phyloP scores from a whole-genome alignment of 208 protist species.

The Acanthamoeba rhysodes region DNA sequence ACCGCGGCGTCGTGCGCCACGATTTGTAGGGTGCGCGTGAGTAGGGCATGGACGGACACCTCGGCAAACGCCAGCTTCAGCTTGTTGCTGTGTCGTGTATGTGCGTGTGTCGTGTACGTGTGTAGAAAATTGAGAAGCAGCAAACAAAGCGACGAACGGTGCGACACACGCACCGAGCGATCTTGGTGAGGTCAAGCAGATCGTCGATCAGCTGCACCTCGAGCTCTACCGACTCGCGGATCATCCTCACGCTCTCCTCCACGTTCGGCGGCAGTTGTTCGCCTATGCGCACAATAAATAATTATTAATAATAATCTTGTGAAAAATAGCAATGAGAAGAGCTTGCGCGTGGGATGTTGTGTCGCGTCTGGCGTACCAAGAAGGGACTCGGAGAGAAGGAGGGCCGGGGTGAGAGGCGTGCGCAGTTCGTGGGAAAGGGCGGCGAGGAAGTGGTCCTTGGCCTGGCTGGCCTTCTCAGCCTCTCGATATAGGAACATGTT shows the following conservation, averaged over 20 bases:
- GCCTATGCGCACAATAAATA: neutral
- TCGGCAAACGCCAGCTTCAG: neutral
- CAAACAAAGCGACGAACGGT: too few species aligned
- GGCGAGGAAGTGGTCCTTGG: constrained; percentile 54
- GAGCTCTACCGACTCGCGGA: neutral
- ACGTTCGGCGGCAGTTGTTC: neutral
- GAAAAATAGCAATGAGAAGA: too few species aligned
- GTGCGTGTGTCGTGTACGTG: too few species aligned
- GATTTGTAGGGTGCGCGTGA: neutral
- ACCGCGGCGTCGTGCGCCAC: neutral
- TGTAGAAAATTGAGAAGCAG: too few species aligned
- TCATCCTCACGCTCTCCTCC: constrained; percentile 12
- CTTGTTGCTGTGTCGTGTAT: neutral
- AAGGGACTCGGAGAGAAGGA: neutral
- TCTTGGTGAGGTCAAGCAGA: constrained; percentile 63
- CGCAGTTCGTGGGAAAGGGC: constrained; percentile 50
- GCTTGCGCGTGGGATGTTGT: too few species aligned
- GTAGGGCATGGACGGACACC: neutral
- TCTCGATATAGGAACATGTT: neutral
- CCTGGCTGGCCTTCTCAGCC: neutral
- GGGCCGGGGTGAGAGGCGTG: constrained; percentile 10
- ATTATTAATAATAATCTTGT: too few species aligned
- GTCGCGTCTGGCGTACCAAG: neutral
- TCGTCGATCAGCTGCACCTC: constrained; percentile 63
- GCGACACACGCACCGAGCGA: neutral